These are phyloP conservation scores for Naganishia antarctica DNA, from an alignment of 768 basidiomycete genomes.

Conservation along the genomic window DNA sequence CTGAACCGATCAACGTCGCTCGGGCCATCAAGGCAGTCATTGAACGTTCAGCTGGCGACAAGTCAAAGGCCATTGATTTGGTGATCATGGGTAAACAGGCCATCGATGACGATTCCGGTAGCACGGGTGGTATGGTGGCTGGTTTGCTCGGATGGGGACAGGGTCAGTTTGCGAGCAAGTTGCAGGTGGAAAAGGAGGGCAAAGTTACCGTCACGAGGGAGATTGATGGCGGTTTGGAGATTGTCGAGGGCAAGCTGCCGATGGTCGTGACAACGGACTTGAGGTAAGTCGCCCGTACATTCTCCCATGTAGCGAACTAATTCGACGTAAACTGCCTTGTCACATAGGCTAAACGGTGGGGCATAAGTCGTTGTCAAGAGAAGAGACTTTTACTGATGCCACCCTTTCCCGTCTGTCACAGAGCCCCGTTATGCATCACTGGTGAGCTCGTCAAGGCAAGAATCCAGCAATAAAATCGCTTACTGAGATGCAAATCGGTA, in stretches of 20 bases:
- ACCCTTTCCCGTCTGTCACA: no score
- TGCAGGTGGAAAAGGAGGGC: slow-evolving; percentile 62
- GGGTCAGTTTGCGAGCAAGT: slow-evolving; percentile 87
- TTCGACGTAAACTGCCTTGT: slow-evolving; percentile 2
- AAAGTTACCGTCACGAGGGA: slow-evolving; percentile 74
- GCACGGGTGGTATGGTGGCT: slow-evolving; percentile 96
- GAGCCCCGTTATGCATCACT: slow-evolving; percentile 97
- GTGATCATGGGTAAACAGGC: slow-evolving; percentile 97
- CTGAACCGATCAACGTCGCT: slow-evolving; percentile 88
- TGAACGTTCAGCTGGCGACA: slow-evolving; percentile 54
- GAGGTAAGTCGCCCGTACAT: slow-evolving; percentile 56
- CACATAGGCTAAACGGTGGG: slow-evolving; percentile 64
- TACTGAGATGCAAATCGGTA: neutral
- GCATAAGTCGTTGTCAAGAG: no score
- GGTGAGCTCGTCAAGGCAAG: slow-evolving; percentile 30
- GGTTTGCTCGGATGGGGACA: slow-evolving; percentile 87
- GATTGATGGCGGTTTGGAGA: slow-evolving; percentile 89
- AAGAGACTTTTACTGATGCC: no score
- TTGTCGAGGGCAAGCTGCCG: slow-evolving; percentile 72
- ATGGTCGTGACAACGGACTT: slow-evolving; percentile 87
- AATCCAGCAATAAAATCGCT: neutral
- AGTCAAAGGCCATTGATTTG: slow-evolving; percentile 61
- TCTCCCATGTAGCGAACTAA: neutral
- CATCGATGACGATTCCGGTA: slow-evolving; percentile 92
- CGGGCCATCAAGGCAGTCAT: slow-evolving; percentile 75